Evolutionary conservation across 208 protist species (phyloP).

Genomic region (Leishmania major): DNA sequence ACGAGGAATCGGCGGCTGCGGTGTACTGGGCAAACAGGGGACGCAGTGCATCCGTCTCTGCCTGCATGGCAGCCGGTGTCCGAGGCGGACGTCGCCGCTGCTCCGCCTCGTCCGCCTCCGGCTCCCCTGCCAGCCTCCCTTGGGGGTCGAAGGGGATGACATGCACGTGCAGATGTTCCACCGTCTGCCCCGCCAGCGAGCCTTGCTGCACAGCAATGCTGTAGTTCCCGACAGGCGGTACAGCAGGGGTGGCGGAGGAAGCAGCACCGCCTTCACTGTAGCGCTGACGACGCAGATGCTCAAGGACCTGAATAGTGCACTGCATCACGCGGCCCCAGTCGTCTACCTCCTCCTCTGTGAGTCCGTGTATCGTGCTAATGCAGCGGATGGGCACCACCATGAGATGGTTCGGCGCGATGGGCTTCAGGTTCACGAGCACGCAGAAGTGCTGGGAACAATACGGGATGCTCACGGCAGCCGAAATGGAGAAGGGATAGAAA

Average conservation of each 20-base stretch:
- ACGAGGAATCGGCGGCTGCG: slow-evolving; percentile 1
- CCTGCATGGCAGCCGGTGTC: slow-evolving; percentile 53
- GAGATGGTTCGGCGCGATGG: slow-evolving; percentile 77
- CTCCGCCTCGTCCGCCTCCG: slow-evolving; percentile 64
- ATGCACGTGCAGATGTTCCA: slow-evolving; percentile 83
- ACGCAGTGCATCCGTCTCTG: slow-evolving; percentile 51
- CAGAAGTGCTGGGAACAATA: slow-evolving; percentile 67
- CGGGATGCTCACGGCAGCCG: slow-evolving; percentile 48
- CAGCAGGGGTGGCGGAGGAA: not conserved
- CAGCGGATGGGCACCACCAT: slow-evolving; percentile 86
- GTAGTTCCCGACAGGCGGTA: slow-evolving; percentile 38
- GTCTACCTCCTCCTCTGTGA: slow-evolving; percentile 68
- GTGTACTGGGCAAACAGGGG: slow-evolving; percentile 41
- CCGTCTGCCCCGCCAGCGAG: slow-evolving; percentile 73
- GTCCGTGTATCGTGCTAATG: slow-evolving; percentile 65
- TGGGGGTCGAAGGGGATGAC: slow-evolving; percentile 81
- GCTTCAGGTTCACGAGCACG: slow-evolving; percentile 85
- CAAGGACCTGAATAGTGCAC: slow-evolving; percentile 68
- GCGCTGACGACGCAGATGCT: slow-evolving; percentile 24
- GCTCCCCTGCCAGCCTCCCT: slow-evolving; percentile 68
- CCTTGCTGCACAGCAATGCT: slow-evolving; percentile 85
- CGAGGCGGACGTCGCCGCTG: slow-evolving; percentile 54
- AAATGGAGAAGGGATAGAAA: slow-evolving; percentile 63
- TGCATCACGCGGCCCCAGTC: slow-evolving; percentile 74
- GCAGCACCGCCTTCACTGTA: not conserved